Conservation (phyloP, 352 stramenopile species). For the Plasmopara halstedii region DNA sequence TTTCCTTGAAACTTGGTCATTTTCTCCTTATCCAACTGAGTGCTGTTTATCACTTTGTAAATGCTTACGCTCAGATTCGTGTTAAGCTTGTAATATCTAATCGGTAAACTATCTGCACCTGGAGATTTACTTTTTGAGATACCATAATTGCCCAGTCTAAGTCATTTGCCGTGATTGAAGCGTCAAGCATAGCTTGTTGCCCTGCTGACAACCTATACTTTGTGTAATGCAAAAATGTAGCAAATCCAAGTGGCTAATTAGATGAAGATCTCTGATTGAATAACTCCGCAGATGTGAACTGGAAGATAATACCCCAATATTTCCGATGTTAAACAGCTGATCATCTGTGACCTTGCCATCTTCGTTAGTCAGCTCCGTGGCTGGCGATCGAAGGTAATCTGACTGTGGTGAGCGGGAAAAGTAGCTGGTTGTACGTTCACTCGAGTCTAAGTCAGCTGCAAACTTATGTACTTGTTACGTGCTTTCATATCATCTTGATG, state of each 20-base stretch:
- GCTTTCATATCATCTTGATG: conserved; percentile 1
- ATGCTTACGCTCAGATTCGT: conserved; percentile 1
- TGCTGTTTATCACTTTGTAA: conserved; percentile 6
- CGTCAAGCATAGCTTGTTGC: too few relatives aligned
- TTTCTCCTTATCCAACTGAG: conserved; percentile 1
- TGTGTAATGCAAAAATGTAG: too few relatives aligned
- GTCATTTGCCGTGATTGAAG: too few relatives aligned
- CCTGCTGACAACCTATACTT: too few relatives aligned
- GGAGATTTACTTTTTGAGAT: conserved; percentile 8
- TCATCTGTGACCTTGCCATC: not conserved
- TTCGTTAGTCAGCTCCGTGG: not conserved
- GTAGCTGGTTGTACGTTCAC: conserved; percentile 4
- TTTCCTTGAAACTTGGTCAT: conserved; percentile 15
- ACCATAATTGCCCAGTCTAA: conserved; percentile 3
- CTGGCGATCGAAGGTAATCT: conserved; percentile 3
- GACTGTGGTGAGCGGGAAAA: conserved; percentile 8
- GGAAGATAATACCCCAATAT: too few relatives aligned
- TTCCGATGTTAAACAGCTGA: too few relatives aligned
- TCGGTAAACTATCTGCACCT: conserved; percentile 5
- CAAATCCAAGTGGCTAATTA: too few relatives aligned
- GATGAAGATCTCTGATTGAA: too few relatives aligned
- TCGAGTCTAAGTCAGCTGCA: conserved; percentile 9
- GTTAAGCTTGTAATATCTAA: conserved; percentile 12
- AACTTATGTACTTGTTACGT: conserved; percentile 5
- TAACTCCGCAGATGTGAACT: too few relatives aligned